Evolutionary conservation across 2,329 filamentous ascomycete genomes (phyloP).

Genomic region (Gliomastix tumulicola): DNA sequence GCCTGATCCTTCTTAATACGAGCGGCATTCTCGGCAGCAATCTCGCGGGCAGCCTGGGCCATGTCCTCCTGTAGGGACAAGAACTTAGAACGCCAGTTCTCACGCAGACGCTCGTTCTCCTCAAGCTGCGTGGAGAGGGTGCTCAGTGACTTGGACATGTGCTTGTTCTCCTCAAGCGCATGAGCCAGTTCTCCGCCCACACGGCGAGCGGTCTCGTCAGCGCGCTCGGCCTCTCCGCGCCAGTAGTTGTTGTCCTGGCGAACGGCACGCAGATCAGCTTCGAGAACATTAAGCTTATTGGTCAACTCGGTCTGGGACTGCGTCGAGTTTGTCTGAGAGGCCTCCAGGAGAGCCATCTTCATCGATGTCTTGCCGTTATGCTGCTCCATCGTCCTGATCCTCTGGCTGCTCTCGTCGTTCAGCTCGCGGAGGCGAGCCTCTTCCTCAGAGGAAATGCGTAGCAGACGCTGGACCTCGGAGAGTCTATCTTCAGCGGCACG

Average conservation of each 20-base stretch:
- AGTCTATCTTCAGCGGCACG: slow-evolving; percentile 66
- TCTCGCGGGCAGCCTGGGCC: slow-evolving; percentile 67
- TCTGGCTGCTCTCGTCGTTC: slow-evolving; percentile 63
- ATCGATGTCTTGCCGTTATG: slow-evolving; percentile 46
- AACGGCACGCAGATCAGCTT: slow-evolving; percentile 47
- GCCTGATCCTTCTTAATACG: slow-evolving; percentile 76
- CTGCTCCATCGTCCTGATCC: slow-evolving; percentile 54
- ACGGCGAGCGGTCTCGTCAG: slow-evolving; percentile 42
- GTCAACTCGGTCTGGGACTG: slow-evolving; percentile 48
- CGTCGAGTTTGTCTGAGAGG: slow-evolving; percentile 52
- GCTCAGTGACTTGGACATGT: slow-evolving; percentile 66
- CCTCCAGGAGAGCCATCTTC: slow-evolving; percentile 61
- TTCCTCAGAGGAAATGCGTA: slow-evolving; percentile 66
- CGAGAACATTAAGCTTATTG: slow-evolving; percentile 44
- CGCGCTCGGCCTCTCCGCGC: slow-evolving; percentile 54
- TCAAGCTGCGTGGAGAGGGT: slow-evolving; percentile 72
- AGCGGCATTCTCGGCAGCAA: slow-evolving; percentile 74
- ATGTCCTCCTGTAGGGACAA: slow-evolving; percentile 84
- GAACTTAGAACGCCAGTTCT: slow-evolving; percentile 78
- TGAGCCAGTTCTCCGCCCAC: slow-evolving; percentile 41
- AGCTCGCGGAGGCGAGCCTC: slow-evolving; percentile 60
- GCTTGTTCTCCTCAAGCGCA: slow-evolving; percentile 56
- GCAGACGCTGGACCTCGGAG: slow-evolving; percentile 63
- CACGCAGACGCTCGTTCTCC: slow-evolving; percentile 77
- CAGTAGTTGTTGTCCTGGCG: slow-evolving; percentile 53